Evolutionary conservation across 441 rosid species (phyloP).

Genomic region (Mallotus japonicus): DNA sequence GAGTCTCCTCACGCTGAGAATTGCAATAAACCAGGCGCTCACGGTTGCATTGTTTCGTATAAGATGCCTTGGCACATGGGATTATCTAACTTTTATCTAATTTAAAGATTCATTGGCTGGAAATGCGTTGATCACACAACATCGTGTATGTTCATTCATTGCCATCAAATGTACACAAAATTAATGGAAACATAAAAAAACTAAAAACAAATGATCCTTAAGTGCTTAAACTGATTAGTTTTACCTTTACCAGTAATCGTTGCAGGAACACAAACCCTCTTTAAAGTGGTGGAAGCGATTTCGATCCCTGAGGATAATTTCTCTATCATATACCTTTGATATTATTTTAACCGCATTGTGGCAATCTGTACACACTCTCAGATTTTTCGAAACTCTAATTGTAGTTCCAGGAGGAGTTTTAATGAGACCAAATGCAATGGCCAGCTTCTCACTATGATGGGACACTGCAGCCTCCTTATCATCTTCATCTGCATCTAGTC

Average conservation of each 20-base stretch:
- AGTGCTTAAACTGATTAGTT: neutral
- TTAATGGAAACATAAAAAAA: neutral
- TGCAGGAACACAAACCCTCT: conserved; percentile 22
- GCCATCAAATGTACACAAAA: neutral
- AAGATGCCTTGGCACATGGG: neutral
- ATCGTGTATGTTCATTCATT: neutral
- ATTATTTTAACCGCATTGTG: conserved; percentile 15
- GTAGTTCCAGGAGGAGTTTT: conserved; percentile 17
- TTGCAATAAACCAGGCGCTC: neutral
- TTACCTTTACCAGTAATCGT: conserved; percentile 14
- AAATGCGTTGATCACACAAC: neutral
- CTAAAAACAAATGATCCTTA: neutral
- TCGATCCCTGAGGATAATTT: conserved; percentile 12
- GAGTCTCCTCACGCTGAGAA: no score
- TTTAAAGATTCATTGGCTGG: neutral
- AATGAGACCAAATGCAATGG: conserved; percentile 15
- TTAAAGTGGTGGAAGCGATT: conserved; percentile 22
- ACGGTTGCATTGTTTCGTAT: neutral
- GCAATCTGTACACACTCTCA: conserved; percentile 16
- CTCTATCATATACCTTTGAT: conserved; percentile 15
- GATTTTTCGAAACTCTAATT: conserved; percentile 12
- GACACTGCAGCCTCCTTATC: conserved; percentile 19
- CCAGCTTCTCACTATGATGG: conserved; percentile 21
- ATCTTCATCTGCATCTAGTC: conserved; percentile 21
- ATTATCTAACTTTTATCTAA: neutral